Conservation (phyloP, 331 rosid species). For the Cydonia oblonga region DNA sequence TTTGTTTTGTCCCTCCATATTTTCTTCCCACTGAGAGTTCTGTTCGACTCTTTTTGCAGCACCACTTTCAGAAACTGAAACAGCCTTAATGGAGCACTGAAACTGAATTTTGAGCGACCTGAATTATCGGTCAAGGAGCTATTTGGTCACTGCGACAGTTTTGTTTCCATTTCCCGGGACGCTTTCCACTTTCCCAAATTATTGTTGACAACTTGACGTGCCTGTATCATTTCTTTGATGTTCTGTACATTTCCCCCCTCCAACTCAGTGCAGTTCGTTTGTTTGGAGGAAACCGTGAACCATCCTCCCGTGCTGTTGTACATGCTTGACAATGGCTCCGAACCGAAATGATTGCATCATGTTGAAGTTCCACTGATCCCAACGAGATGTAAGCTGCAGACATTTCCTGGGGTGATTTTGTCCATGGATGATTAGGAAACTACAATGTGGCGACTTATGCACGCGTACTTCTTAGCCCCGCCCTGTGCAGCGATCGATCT, state of each 20-base stretch:
- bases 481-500: neutral
- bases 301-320: constrained; percentile 17
- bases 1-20: neutral
- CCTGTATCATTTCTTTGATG: constrained; percentile 22
- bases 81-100: constrained; percentile 91
- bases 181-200: constrained; percentile 19
- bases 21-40: neutral
- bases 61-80: constrained; percentile 86
- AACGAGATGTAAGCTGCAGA: neutral
- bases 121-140: constrained; percentile 1
- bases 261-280: constrained; percentile 3
- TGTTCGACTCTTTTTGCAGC: constrained; percentile 57
- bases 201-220: constrained; percentile 32
- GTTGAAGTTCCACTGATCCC: too few relatives aligned
- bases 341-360: constrained; percentile 3
- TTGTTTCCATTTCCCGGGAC: constrained; percentile 26
- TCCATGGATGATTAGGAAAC: constrained; percentile 4
- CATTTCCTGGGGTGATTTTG: neutral
- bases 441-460: neutral
- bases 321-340: constrained; percentile 17
- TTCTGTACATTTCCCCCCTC: constrained; percentile 22
- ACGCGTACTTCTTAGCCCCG: constrained; percentile 6
- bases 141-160: constrained; percentile 18
- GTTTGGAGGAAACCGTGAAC: constrained; percentile 15
- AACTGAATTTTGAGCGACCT: constrained; percentile 14